Percentiles rank a stretch among this genome's conserved stretches.
Conservation (phyloP, 345 rosid genomes). For the Cardamine resedifolia region DNA sequence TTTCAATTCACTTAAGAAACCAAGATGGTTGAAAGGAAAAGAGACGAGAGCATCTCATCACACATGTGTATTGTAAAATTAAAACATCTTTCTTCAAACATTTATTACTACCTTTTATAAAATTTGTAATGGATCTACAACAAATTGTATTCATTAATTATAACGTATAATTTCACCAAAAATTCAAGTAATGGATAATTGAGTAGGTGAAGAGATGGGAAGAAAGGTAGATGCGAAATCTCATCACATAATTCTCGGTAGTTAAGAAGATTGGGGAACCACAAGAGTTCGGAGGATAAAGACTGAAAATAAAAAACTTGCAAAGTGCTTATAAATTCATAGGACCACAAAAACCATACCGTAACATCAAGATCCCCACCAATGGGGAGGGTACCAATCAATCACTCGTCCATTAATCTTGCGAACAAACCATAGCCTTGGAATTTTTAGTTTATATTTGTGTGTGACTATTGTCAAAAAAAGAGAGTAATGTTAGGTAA, state of each 20-base stretch:
- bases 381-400: conserved; percentile 28
- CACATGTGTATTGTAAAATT: background rate
- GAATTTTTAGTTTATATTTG: conserved; percentile 1
- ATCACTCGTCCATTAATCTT: conserved; percentile 18
- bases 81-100: background rate
- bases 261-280: conserved; percentile 28
- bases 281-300: conserved; percentile 27
- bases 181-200: background rate
- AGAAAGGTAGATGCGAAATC: conserved; percentile 25
- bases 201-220: conserved; percentile 33
- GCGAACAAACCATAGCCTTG: conserved; percentile 22
- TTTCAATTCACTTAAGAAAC: background rate
- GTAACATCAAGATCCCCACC: conserved; percentile 27
- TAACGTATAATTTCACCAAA: background rate
- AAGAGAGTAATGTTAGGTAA: background rate
- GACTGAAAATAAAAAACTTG: conserved; percentile 6
- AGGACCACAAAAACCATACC: conserved; percentile 38
- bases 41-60: background rate
- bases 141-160: background rate
- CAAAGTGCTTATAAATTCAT: conserved; percentile 27
- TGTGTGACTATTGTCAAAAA: background rate
- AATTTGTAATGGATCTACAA: too few species aligned
- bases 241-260: conserved; percentile 26
- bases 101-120: too few species aligned
- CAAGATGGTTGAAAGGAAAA: background rate